Base-by-base conservation (phyloP, 495 filamentous ascomycete genomes). In the Penicillium pancosmium region DNA sequence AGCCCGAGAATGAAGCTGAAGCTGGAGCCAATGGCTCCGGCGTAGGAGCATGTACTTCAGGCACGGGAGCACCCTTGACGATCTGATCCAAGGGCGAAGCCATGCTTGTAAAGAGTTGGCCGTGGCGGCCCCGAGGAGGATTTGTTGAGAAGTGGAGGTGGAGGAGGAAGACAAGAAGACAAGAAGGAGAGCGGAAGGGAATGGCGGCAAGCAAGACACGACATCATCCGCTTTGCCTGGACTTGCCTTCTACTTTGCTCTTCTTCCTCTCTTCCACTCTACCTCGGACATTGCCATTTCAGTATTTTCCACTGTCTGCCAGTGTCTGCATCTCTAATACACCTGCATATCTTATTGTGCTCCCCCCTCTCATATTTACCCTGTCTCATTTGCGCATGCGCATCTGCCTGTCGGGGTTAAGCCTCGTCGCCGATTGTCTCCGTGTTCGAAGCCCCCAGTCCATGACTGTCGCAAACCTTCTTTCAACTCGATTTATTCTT, bases 21-120 rank as follows among this genome's bases (percentile, higher is more conserved):
- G 75, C 52, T 72, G 66, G 62, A 55, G 40, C 53, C 68, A 69
- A 71, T 48, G 76, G 57, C 33, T 74, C 78, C 21, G 78, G 68
- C 25, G 77, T 72, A 50, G 74, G 70, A 51, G 72, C 67, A 49
- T 70, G 71, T 67, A 75, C 78, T 46, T 74, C 78, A 11, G 81
- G 74, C 60, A 81, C 75, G 43, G 86, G 82, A 48, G 91, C 88
- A 64, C 90, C 91, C 76, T 95, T 96, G 73, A 97, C 90, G 63
- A 95, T 79, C 60, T 92, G 91, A 74, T 97, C 93, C 50, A 96
- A 82, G 51, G 86, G 83, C 38, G 80, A 69, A 41, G 80, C 72
- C 83, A 86, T 88, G 52, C 56, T 63, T 56, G 25, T 51, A 56
- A 18, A 62, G n/a, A 58, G 64, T 68, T 60, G 70, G 72, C 69